Percentiles rank a stretch among this genome's conserved stretches.
These are phyloP conservation scores for Hypsizygus marmoreus DNA, from an alignment of 768 basidiomycete species.

Conservation along the genomic window DNA sequence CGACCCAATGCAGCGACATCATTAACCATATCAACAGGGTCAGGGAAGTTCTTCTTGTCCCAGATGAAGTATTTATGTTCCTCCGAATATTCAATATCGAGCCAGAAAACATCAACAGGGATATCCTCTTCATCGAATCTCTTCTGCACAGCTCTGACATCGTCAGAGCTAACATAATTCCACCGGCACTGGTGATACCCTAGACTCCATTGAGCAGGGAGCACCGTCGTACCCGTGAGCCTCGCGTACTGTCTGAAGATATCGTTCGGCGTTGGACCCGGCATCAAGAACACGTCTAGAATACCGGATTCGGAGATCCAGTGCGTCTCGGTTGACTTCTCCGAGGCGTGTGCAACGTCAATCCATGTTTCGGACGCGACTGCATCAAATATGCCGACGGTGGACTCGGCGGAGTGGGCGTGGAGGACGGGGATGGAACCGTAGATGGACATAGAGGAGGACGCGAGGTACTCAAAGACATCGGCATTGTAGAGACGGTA, in stretches of 20 bases:
- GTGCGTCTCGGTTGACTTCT: slow-evolving; percentile 81
- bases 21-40: slow-evolving; percentile 91
- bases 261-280: slow-evolving; percentile 83
- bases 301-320: slow-evolving; percentile 99
- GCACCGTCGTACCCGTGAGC: slow-evolving; percentile 81
- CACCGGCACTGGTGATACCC: slow-evolving; percentile 98
- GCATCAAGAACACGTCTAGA: slow-evolving; percentile 90
- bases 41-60: slow-evolving; percentile 90
- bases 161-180: slow-evolving; percentile 94
- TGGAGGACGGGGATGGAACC: slow-evolving; percentile 93
- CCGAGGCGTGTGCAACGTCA: slow-evolving; percentile 73
- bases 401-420: slow-evolving; percentile 84
- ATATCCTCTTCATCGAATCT: slow-evolving; percentile 94
- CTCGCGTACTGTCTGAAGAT: slow-evolving; percentile 84
- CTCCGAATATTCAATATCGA: slow-evolving; percentile 94
- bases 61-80: slow-evolving; percentile 98
- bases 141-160: slow-evolving; percentile 81
- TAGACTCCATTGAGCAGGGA: slow-evolving; percentile 91
- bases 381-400: slow-evolving; percentile 88
- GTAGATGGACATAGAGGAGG: slow-evolving; percentile 79
- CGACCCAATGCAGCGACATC: slow-evolving; percentile 83
- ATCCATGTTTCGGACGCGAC: slow-evolving; percentile 94
- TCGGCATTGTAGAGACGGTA: slow-evolving; percentile 95
- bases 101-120: slow-evolving; percentile 95
- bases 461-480: slow-evolving; percentile 93